Percentiles rank a stretch among this genome's conserved stretches.
Conservation (phyloP, 108 stramenopile genomes). For the Skeletonema grethae region DNA sequence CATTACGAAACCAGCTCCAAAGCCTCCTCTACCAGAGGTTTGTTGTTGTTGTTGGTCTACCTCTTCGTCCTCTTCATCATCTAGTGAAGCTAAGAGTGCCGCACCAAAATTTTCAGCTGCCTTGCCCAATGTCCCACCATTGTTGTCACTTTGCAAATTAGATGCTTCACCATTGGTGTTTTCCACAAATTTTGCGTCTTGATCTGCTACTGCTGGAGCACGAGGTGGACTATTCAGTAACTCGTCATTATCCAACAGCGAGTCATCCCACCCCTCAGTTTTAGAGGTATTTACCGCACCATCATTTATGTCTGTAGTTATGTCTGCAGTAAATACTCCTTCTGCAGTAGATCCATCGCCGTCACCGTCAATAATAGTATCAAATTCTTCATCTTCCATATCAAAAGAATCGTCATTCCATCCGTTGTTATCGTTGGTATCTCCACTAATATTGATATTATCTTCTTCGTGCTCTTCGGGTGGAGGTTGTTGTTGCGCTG, state of each 20-base stretch:
- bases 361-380: background rate
- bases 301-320: background rate
- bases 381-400: background rate
- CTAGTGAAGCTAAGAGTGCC: constrained; percentile 39
- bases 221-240: constrained; percentile 1
- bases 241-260: background rate
- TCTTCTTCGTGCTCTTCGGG: background rate
- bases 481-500: background rate
- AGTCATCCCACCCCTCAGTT: constrained; percentile 1
- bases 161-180: background rate
- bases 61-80: constrained; percentile 11
- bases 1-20: constrained; percentile 47
- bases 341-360: background rate
- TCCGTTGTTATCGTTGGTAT: background rate
- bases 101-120: constrained; percentile 38
- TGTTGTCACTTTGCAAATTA: background rate
- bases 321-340: background rate
- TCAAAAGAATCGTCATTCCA: background rate
- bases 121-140: constrained; percentile 2
- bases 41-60: background rate
- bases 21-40: constrained; percentile 15
- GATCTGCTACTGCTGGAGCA: background rate
- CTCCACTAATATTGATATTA: background rate
- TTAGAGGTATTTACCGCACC: background rate
- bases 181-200: background rate